These are phyloP conservation scores for Dendrobium huoshanense DNA, from an alignment of 106 monocot species.

Conservation along the genomic window DNA sequence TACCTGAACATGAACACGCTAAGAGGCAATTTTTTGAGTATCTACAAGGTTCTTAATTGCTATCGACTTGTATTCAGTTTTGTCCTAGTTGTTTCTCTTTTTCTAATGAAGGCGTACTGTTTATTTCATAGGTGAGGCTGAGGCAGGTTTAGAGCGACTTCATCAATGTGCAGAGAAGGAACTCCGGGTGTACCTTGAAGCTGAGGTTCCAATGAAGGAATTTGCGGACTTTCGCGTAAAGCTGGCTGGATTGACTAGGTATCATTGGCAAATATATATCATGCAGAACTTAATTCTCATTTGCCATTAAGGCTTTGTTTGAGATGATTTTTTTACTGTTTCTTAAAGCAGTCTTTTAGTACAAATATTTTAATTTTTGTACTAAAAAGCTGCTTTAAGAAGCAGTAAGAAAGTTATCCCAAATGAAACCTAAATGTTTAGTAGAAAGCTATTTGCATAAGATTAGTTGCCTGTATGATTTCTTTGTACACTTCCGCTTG, in stretches of 20 bases:
- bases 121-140: slow-evolving; percentile 72
- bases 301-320: too few relatives aligned
- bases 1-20: slow-evolving; percentile 70
- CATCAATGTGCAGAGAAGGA: slow-evolving; percentile 96
- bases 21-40: slow-evolving; percentile 88
- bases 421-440: neutral
- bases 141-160: slow-evolving; percentile 81
- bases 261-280: neutral
- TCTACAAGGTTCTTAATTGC: slow-evolving; percentile 57
- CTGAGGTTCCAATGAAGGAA: slow-evolving; percentile 52
- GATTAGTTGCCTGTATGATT: neutral
- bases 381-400: too few relatives aligned
- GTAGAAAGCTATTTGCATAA: neutral
- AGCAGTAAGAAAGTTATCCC: too few relatives aligned
- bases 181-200: slow-evolving; percentile 52
- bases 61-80: neutral
- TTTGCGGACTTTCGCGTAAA: slow-evolving; percentile 89
- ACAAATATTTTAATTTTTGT: too few relatives aligned
- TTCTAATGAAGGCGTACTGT: neutral
- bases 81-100: neutral
- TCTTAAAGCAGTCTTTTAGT: too few relatives aligned
- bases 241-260: slow-evolving; percentile 91
- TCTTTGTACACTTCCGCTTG: neutral
- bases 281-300: neutral
- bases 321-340: too few relatives aligned